Evolutionary conservation across 768 basidiomycete species (phyloP), one percentile per base, ranked within the genome.

Genomic region (Lactarius akahatsu): DNA sequence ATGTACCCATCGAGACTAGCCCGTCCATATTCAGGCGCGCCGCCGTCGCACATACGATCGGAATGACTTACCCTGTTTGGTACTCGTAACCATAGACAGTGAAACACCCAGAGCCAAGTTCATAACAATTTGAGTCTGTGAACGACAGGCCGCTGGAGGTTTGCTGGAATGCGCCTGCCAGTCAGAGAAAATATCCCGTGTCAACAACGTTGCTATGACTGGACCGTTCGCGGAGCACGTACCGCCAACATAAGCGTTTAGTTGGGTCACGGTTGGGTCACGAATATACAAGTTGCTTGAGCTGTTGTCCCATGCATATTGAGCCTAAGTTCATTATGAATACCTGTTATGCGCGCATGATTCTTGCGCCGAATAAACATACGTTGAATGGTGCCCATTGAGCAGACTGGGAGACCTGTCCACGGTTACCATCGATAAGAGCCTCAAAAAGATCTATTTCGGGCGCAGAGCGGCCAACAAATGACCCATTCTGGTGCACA

Each of bases 361-460:
- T 28, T 4, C 23, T 30, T 38, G 32, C 8, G n/a, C 20, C 36
- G 6, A 50, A 30, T 43, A 55, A 50, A 60, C 59, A 57, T 56
- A 70, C 56, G 55, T 63, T 60, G 58, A 70, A 71, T 68, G 89
- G 89, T 69, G 85, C 89, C 86, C 87, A 91, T 76, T 96, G 94
- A 30, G 85, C 90, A 16, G 88, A 90, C 74, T 95, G 92, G 15
- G 92, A 94, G 20, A 96, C 92, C 66, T 86, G 81, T 15, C 82
- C 84, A 6, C 73, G 82, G 13, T 71, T 74, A 45, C 74, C 77
- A 68, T 76, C 83, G 70, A 83, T 83, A 77, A 90, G 87, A 8
- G 94, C 93, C 77, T 96, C 95, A 65, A 96, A 88, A 56, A 96
- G 74, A 75, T 96, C 95, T 59, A 96, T 95, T 75, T 96, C 94